Evolutionary conservation across 2,329 filamentous ascomycete genomes (phyloP).

Genomic region (Epichloe sibirici): DNA sequence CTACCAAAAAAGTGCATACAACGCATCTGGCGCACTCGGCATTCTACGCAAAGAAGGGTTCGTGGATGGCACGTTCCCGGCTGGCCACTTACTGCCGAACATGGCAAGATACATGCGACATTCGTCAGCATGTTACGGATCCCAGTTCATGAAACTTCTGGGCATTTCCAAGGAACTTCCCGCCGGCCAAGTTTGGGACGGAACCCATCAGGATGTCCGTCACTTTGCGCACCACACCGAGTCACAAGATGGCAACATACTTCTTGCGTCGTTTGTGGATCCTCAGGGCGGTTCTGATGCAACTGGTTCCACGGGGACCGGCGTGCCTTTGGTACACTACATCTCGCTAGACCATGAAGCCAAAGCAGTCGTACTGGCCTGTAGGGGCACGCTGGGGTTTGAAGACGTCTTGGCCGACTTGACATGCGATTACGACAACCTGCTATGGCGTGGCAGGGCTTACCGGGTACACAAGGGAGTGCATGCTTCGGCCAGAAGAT

Average conservation of each 20-base stretch:
- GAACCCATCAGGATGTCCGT: slow-evolving; percentile 46
- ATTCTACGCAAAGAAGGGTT: slow-evolving; percentile 39
- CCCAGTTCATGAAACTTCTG: slow-evolving; percentile 49
- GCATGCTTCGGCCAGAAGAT: slow-evolving; percentile 55
- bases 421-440: slow-evolving; percentile 60
- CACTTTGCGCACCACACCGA: slow-evolving; percentile 53
- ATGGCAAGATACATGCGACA: slow-evolving; percentile 54
- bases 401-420: slow-evolving; percentile 63
- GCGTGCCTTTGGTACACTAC: slow-evolving; percentile 61
- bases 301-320: slow-evolving; percentile 50
- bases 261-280: slow-evolving; percentile 61
- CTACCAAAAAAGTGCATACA: slow-evolving; percentile 35
- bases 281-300: slow-evolving; percentile 54
- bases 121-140: slow-evolving; percentile 54
- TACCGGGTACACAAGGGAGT: slow-evolving; percentile 67
- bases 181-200: slow-evolving; percentile 28
- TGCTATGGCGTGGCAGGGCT: slow-evolving; percentile 47
- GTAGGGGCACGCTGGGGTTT: slow-evolving; percentile 59
- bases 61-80: slow-evolving; percentile 47
- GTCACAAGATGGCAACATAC: slow-evolving; percentile 42
- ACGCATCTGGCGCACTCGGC: slow-evolving; percentile 34
- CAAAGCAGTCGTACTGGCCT: slow-evolving; percentile 60
- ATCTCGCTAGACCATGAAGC: slow-evolving; percentile 60
- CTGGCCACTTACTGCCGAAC: slow-evolving; percentile 46
- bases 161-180: slow-evolving; percentile 44